Percentiles rank a stretch among this genome's conserved stretches.
Evolutionary conservation across 2,329 filamentous ascomycete genomes (phyloP).

Genomic region (Diplodia seriata): DNA sequence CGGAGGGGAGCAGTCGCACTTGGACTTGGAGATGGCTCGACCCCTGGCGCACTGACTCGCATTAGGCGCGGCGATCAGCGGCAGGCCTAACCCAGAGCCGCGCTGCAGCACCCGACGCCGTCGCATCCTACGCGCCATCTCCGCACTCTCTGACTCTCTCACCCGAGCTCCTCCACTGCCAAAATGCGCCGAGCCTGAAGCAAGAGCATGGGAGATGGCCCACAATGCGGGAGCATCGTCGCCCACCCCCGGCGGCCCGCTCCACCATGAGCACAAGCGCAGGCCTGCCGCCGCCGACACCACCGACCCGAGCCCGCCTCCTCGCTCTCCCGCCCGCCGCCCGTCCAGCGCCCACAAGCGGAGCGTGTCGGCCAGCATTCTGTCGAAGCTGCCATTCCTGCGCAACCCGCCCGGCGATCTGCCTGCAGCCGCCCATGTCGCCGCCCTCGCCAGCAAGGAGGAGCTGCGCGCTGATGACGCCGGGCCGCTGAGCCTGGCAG

Average conservation of each 20-base stretch:
- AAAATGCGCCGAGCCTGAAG: constrained; percentile 18
- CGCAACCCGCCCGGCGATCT: constrained; percentile 54
- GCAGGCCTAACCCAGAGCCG: neutral
- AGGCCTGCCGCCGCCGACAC: neutral
- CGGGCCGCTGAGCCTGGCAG: neutral
- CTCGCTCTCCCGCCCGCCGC: constrained; percentile 8
- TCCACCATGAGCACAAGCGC: constrained; percentile 11
- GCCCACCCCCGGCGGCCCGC: constrained; percentile 10
- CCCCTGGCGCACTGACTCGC: constrained; percentile 10
- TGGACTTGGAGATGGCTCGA: neutral
- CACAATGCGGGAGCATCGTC: constrained; percentile 12
- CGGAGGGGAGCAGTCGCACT: neutral
- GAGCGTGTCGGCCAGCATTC: constrained; percentile 67
- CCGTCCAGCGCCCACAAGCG: constrained; percentile 53
- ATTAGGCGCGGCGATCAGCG: neutral
- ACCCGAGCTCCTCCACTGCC: too few relatives aligned
- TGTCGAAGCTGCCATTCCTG: constrained; percentile 75
- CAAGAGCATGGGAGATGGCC: constrained; percentile 40
- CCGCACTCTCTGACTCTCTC: constrained; percentile 2
- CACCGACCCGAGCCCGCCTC: neutral
- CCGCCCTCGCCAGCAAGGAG: constrained; percentile 34
- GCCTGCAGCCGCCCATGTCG: constrained; percentile 23
- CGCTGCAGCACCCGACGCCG: neutral
- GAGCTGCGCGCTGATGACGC: constrained; percentile 19
- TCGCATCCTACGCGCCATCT: neutral